Conservation (phyloP, 345 rosid species). For the Lepidium didymum region DNA sequence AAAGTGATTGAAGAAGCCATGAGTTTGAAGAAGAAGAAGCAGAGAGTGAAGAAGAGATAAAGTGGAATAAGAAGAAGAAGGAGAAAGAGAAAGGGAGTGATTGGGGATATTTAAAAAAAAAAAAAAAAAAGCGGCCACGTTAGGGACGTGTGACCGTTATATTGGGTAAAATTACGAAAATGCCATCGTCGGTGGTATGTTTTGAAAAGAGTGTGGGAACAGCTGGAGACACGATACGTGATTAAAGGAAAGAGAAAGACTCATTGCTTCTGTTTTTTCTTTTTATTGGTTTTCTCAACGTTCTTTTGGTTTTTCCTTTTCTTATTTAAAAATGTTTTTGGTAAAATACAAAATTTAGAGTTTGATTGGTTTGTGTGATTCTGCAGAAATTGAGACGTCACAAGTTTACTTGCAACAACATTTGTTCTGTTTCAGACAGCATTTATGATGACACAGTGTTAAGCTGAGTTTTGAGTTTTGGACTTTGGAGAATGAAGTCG, state of each 20-base stretch:
- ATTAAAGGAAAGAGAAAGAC: neutral
- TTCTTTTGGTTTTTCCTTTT: slow-evolving; percentile 7
- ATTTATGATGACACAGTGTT: no score
- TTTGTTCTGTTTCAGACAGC: no score
- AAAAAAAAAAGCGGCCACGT: slow-evolving; percentile 11
- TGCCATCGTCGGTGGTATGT: slow-evolving; percentile 31
- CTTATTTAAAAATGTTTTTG: no score
- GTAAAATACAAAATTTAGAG: no score
- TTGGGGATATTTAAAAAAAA: neutral
- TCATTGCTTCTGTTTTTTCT: slow-evolving; percentile 8
- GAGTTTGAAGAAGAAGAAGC: neutral
- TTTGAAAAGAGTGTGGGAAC: slow-evolving; percentile 7
- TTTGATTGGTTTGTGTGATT: no score
- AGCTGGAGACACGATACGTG: slow-evolving; percentile 33
- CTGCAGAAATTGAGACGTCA: no score
- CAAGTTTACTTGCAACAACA: no score
- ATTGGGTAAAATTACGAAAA: neutral
- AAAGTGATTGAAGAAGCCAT: slow-evolving; percentile 20
- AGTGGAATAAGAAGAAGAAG: neutral
- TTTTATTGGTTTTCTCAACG: slow-evolving; percentile 24
- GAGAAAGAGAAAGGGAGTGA: neutral
- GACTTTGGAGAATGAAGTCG: no score
- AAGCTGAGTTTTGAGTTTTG: no score
- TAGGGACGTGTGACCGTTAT: slow-evolving; percentile 28
- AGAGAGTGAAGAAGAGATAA: slow-evolving; percentile 2